Conservation (phyloP, 805 yeast genomes). For the Hanseniaspora opuntiae region DNA sequence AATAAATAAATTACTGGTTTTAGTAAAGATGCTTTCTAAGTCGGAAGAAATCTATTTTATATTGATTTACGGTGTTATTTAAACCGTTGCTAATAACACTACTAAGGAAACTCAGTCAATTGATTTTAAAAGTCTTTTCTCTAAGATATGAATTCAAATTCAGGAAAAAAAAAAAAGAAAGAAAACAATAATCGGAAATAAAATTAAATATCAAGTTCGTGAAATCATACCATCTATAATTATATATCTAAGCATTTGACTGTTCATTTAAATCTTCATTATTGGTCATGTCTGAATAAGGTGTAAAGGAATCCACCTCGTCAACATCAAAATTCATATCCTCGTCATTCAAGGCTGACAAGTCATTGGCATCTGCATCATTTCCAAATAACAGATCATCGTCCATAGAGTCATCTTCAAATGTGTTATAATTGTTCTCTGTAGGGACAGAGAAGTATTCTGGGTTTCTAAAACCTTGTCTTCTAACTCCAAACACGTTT, state of each 20-base stretch:
- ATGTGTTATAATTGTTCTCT: slow-evolving; percentile 24
- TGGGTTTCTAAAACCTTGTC: slow-evolving; percentile 10
- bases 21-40: not conserved
- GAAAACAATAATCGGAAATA: not conserved
- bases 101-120: too few relatives aligned
- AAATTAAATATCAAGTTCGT: not conserved
- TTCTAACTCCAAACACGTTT: slow-evolving; percentile 3
- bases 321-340: slow-evolving; percentile 27
- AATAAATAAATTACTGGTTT: not conserved
- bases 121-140: too few relatives aligned
- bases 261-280: not conserved
- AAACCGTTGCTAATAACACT: too few relatives aligned
- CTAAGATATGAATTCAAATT: not conserved
- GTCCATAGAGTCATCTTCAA: slow-evolving; percentile 24
- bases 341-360: slow-evolving; percentile 30
- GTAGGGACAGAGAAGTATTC: slow-evolving; percentile 15
- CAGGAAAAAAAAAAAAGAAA: not conserved
- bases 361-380: slow-evolving; percentile 39
- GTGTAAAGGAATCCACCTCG: slow-evolving; percentile 13
- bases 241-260: not conserved
- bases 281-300: slow-evolving; percentile 14
- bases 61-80: too few relatives aligned
- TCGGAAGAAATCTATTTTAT: too few relatives aligned
- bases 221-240: not conserved
- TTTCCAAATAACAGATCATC: slow-evolving; percentile 27